Evolutionary conservation across 129 eudicot genomes (phyloP), one percentile per base, ranked within the genome.

Genomic region (Saussurea involucrata): DNA sequence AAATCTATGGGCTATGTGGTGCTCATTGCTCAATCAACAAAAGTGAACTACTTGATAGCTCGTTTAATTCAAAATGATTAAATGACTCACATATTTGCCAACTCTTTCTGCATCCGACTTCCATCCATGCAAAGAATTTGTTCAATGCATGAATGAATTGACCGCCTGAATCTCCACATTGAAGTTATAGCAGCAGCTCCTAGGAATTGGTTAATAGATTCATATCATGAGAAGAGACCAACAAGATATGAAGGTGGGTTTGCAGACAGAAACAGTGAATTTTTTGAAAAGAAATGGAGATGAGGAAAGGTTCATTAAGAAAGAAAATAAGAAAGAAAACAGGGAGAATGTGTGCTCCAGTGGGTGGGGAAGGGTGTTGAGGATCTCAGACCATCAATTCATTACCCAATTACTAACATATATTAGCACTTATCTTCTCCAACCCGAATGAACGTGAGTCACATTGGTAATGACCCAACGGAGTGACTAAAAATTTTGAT

Each of bases 61-160:
- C n/a, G 53, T 42, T 42, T 42, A 42, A 3, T 32, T 42, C 3
- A 18, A 72, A 32, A 61, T 24, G 49, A 78, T 61, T 22, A 78
- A 22, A 33, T 22, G 37, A 81, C 95, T 57, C 85, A 93, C 98
- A 90, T 81, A 82, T 76, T 81, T 77, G 92, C 96, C 79, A 93
- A 72, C 80, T 90, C 98, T 31, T 32, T 77, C 77, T 93, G 95
- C 82, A 93, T 85, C 72, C 90, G 85, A 73, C 74, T 93, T 80
- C 98, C 98, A 53, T 93, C 84, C 87, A 85, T 71, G 71, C 84
- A 82, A 87, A 93, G 93, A 73, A 93, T 81, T 78, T 79, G 87
- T 11, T 90, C 88, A 31, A 83, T 78, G 46, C 86, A 75, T 7
- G 86, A 82, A 81, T 88, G 83, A 42, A 90, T 67, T 21, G 98